These are phyloP conservation scores for Pseudogymnoascus destructans DNA, from an alignment of 2,329 filamentous ascomycete species.

Conservation along the genomic window DNA sequence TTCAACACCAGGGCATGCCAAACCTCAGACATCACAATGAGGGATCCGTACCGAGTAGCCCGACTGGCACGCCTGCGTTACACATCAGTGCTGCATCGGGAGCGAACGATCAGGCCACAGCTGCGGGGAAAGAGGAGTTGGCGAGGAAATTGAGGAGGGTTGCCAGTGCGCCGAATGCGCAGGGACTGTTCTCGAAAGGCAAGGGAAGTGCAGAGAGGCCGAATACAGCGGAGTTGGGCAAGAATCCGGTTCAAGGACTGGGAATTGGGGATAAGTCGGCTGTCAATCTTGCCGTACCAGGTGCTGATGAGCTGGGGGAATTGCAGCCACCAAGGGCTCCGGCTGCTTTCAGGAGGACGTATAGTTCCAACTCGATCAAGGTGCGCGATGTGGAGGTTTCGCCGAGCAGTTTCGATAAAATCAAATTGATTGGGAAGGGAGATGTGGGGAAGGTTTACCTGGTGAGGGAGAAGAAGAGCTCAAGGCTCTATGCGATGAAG, in stretches of 20 bases:
- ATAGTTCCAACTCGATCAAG: constrained; percentile 99
- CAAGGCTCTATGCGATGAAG: constrained; percentile 94
- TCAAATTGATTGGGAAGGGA: constrained; percentile 97
- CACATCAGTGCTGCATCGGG: constrained; percentile 58
- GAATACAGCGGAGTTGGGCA: constrained; percentile 73
- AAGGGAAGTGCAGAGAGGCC: constrained; percentile 53
- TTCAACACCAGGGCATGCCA: constrained; percentile 88
- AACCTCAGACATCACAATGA: constrained; percentile 90
- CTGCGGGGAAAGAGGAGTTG: constrained; percentile 79
- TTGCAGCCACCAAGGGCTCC: constrained; percentile 55
- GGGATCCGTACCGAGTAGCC: constrained; percentile 81
- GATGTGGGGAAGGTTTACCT: constrained; percentile 98
- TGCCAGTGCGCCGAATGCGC: constrained; percentile 91
- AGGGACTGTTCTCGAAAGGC: constrained; percentile 65
- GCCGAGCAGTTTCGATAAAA: constrained; percentile 95
- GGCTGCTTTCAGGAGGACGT: constrained; percentile 79
- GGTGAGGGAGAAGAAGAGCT: constrained; percentile 95
- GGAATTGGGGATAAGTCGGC: constrained; percentile 32
- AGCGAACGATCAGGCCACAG: constrained; percentile 51
- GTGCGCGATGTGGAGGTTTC: constrained; percentile 93
- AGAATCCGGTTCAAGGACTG: constrained; percentile 57
- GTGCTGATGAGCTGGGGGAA: constrained; percentile 41
- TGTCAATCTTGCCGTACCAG: constrained; percentile 30
- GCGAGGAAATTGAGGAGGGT: constrained; percentile 86
- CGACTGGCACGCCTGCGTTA: constrained; percentile 57